Evolutionary conservation across 108 stramenopile genomes (phyloP).

Genomic region (Cyclotella cryptica): DNA sequence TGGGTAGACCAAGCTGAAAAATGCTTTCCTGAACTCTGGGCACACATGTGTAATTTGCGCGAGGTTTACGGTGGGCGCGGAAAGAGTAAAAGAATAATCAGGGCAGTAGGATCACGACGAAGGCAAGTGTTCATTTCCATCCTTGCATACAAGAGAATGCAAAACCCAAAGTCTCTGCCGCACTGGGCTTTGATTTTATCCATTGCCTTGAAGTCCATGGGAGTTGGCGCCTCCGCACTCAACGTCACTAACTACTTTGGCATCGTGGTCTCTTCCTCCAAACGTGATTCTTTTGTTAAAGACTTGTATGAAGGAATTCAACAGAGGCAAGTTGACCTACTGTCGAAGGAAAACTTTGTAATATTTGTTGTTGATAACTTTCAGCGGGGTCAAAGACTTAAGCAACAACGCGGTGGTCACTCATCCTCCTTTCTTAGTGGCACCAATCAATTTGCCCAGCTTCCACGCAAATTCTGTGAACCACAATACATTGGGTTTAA

Average conservation of each 20-base stretch:
- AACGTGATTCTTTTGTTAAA: not conserved
- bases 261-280: not conserved
- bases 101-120: not conserved
- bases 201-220: not conserved
- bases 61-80: not conserved
- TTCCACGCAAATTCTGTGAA: not conserved
- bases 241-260: conserved; percentile 6
- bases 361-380: not conserved
- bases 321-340: not conserved
- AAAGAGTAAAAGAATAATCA: not conserved
- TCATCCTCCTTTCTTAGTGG: not conserved
- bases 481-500: not conserved
- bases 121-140: not conserved
- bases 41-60: not conserved
- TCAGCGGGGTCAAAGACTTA: not conserved
- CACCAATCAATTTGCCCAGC: conserved; percentile 6
- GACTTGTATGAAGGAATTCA: not conserved
- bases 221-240: not conserved
- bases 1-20: not conserved
- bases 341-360: not conserved
- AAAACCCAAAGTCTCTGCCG: not conserved
- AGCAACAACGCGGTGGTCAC: not conserved
- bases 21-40: not conserved
- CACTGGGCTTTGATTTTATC: conserved; percentile 13
- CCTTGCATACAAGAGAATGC: not conserved